phyloP scores from a whole-genome alignment of 768 basidiomycete genomes.

The Mycena haematopus region DNA sequence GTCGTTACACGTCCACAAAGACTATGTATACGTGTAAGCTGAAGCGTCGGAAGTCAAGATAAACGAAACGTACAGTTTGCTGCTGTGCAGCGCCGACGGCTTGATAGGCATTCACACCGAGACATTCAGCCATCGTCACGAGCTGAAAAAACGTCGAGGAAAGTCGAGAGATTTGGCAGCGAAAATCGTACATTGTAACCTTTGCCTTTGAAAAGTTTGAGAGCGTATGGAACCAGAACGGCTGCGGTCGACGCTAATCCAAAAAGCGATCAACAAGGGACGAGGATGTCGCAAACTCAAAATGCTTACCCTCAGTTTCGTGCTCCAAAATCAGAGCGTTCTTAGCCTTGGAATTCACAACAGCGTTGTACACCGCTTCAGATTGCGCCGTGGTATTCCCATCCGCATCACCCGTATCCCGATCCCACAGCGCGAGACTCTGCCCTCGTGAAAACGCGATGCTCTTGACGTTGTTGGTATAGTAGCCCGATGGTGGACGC shows the following conservation, averaged over 20 bases:
- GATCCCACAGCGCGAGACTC: slow-evolving; percentile 45
- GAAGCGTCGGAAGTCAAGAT: neutral
- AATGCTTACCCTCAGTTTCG: slow-evolving; percentile 30
- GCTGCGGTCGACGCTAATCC: neutral
- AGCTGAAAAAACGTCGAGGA: neutral
- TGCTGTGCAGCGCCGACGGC: neutral
- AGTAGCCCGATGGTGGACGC: slow-evolving; percentile 51
- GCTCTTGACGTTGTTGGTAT: slow-evolving; percentile 44
- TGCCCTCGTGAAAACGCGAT: slow-evolving; percentile 42
- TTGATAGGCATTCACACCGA: neutral
- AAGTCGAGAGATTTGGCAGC: neutral
- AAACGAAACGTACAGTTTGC: neutral
- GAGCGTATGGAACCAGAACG: neutral
- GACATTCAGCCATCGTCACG: neutral
- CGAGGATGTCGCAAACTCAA: neutral
- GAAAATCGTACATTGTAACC: neutral
- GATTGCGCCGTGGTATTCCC: slow-evolving; percentile 34
- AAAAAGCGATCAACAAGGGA: neutral
- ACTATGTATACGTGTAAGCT: neutral
- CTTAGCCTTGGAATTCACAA: slow-evolving; percentile 32
- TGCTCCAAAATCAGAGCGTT: slow-evolving; percentile 44
- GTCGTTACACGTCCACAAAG: neutral
- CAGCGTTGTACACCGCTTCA: slow-evolving; percentile 33
- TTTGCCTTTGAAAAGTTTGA: neutral
- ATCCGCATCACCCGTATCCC: slow-evolving; percentile 42